Conservation (phyloP, 1,284 basidiomycete genomes). For the Volvariella surrecta region DNA sequence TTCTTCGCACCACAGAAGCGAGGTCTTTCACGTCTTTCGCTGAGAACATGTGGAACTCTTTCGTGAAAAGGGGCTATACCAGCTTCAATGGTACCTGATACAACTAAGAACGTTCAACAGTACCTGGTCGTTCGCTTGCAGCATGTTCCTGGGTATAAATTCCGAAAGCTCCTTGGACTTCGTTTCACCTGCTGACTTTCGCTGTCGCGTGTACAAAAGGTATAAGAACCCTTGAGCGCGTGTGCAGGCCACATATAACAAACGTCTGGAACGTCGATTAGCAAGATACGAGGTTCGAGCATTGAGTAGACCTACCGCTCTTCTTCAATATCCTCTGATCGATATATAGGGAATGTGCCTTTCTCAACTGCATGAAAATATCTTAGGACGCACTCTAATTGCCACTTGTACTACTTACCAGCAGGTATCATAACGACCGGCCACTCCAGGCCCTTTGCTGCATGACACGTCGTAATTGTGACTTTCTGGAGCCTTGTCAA, state of each 20-base stretch:
- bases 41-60: slow-evolving; percentile 22
- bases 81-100: slow-evolving; percentile 4
- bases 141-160: slow-evolving; percentile 22
- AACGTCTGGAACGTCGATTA: slow-evolving; percentile 36
- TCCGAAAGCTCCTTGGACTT: slow-evolving; percentile 35
- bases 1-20: slow-evolving; percentile 29
- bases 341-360: slow-evolving; percentile 74
- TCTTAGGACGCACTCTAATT: slow-evolving; percentile 7
- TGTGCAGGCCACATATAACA: slow-evolving; percentile 89
- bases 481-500: slow-evolving; percentile 49
- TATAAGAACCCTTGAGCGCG: slow-evolving; percentile 77
- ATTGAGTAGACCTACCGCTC: slow-evolving; percentile 49
- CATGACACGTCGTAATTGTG: slow-evolving; percentile 82
- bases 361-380: slow-evolving; percentile 46
- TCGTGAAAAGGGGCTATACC: slow-evolving; percentile 26
- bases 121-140: not conserved
- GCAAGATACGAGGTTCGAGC: not conserved
- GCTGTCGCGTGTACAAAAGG: slow-evolving; percentile 38
- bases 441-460: slow-evolving; percentile 92
- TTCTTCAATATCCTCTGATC: slow-evolving; percentile 73
- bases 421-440: slow-evolving; percentile 78
- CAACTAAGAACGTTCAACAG: not conserved
- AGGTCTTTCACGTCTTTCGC: slow-evolving; percentile 25
- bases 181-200: slow-evolving; percentile 45
- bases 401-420: slow-evolving; percentile 37